Evolutionary conservation across 1,284 basidiomycete genomes (phyloP).

Genomic region (Cutaneotrichosporon spelunceum): DNA sequence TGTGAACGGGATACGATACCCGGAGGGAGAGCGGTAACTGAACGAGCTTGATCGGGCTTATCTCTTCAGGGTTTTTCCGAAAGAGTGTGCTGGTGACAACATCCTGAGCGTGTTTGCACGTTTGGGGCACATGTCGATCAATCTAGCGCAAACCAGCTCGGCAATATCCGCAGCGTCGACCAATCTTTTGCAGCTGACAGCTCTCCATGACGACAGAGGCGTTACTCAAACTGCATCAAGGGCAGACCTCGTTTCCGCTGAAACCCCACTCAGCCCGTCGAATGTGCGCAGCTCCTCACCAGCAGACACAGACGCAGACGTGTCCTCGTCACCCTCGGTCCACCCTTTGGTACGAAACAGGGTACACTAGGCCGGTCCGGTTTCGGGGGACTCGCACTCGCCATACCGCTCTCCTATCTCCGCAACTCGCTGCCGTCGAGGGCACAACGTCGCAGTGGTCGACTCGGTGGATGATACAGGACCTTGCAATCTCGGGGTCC

Average conservation of each 20-base stretch:
- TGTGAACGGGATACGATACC: no score
- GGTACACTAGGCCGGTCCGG: background rate
- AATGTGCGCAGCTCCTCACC: no score
- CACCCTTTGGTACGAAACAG: background rate
- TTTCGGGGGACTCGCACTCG: background rate
- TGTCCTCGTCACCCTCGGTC: no score
- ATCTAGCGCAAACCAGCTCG: background rate
- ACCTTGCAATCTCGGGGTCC: conserved; percentile 1
- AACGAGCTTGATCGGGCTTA: no score
- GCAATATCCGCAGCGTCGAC: background rate
- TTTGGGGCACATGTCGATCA: background rate
- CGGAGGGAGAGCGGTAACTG: no score
- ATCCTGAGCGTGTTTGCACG: background rate
- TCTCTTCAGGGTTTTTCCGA: background rate
- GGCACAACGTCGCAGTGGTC: background rate
- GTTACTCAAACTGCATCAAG: background rate
- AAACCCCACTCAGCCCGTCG: background rate
- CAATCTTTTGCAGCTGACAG: background rate
- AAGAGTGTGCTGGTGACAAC: background rate
- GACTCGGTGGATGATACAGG: background rate
- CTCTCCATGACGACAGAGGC: background rate
- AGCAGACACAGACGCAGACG: no score
- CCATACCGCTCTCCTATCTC: background rate
- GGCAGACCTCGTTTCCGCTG: background rate
- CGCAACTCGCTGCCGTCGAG: background rate